phyloP scores from a whole-genome alignment of 352 stramenopile genomes.

The Pythium graminicola region DNA sequence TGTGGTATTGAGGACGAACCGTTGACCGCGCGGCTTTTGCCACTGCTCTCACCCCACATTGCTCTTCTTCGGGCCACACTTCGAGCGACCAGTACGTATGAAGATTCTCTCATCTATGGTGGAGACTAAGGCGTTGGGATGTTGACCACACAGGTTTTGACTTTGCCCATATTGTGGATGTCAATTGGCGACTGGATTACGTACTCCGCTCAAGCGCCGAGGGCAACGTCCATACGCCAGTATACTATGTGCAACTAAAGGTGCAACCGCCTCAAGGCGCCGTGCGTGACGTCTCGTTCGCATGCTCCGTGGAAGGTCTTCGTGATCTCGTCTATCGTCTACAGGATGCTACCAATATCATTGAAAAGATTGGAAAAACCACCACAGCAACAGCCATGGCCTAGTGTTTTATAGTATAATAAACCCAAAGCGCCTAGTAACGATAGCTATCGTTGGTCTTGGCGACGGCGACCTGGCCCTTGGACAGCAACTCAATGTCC shows the following conservation, averaged over 20 bases:
- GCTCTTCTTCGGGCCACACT: constrained; percentile 12
- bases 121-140: too few relatives aligned
- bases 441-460: constrained; percentile 41
- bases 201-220: constrained; percentile 44
- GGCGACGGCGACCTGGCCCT: constrained; percentile 58
- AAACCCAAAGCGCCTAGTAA: constrained; percentile 26
- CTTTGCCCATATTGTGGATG: constrained; percentile 65
- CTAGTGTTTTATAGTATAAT: not conserved
- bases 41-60: constrained; percentile 12
- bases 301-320: constrained; percentile 64
- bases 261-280: constrained; percentile 37
- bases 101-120: too few relatives aligned
- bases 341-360: constrained; percentile 51
- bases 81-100: constrained; percentile 19
- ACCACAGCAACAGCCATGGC: not conserved
- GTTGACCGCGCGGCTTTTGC: constrained; percentile 10
- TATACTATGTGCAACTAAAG: constrained; percentile 64
- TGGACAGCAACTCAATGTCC: constrained; percentile 86
- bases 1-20: constrained; percentile 18
- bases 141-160: constrained; percentile 52
- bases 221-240: constrained; percentile 46
- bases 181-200: constrained; percentile 70
- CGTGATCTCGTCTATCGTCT: constrained; percentile 64
- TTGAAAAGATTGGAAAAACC: constrained; percentile 44
- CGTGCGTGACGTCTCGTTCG: constrained; percentile 40